Evolutionary conservation across 805 yeast genomes (phyloP), one percentile per base, ranked within the genome.

Genomic region (Debaryomyces prosopidis): DNA sequence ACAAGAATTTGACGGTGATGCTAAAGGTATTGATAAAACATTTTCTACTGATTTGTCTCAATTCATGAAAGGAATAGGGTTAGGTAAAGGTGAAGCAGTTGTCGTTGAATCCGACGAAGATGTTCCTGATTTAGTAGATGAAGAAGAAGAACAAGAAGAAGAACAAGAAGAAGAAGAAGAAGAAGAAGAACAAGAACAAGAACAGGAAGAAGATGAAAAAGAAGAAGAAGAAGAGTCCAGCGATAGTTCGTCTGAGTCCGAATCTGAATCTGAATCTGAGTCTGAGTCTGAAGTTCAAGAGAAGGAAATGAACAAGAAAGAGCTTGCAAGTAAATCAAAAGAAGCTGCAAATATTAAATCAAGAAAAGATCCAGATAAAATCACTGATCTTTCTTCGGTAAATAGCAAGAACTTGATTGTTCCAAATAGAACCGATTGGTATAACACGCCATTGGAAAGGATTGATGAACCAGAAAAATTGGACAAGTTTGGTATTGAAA

Each of bases 361-460:
- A 2, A 47, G 46, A 30, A 48, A 47, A 26, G 51, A 49, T 15
- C 16, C 58, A 10, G 73, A 65, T 42, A 70, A 63, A 48, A 53
- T 68, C 11, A 58, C 65, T 20, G 55, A 68, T 44, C 54, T 80
- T 37, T 68, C 77, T 40, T 66, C 85, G 2, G 84, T 86, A 23
- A 70, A 71, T 40, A 70, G 84, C 5, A 79, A 79, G 40, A 83
- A 78, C 49, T 70, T 87, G 30, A 45, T 73, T 0, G 66, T 90
- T 32, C 82, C 85, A 35, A 77, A 84, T 30, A 79, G 84, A 52
- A 69, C 79, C 17, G 88, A 85, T 52, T 91, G 97, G 97, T 88
- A 81, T 63, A 79, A 84, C 47, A 65, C 78, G n/a, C 77, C 81
- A 16, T 54, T 57, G 5, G 60, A 53, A 11, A 43, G 54, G 4